Evolutionary conservation across 2,329 filamentous ascomycete species (phyloP), one percentile per base, ranked within the genome.

Genomic region (Gnomoniopsis sp.): DNA sequence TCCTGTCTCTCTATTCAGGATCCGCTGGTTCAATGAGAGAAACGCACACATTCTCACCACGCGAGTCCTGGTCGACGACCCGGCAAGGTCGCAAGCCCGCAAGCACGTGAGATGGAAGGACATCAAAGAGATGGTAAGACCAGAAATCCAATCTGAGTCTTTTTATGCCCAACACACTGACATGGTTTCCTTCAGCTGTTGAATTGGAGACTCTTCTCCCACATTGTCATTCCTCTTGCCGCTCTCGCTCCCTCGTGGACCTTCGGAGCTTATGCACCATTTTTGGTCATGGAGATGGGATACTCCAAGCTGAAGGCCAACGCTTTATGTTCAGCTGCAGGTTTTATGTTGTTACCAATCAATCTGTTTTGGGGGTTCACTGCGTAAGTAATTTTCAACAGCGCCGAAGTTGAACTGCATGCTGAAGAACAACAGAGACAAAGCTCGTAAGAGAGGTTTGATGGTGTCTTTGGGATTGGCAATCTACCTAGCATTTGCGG

Each of bases 221-320:
- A 85, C 53, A 73, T 81, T 6, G 59, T 79, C 19, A 77, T 85
- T 59, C 80, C 81, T 38, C 63, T 81, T 33, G 62, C 71, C 68
- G 81, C 80, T 68, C 75, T 81, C 63, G 69, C 79, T 14, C 77
- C 79, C 19, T 73, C 81, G 64, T 64, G 75, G 67, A 74, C 75
- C 1, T 76, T 81, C 46, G 74, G 80, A 55, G 79, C 81, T 3
- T 84, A 85, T 61, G 76, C 79, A 0, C 82, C 82, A 0, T 77
- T 77, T 6, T 78, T 86, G 49, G 79, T 85, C 58, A 76, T 71
- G 52, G 75, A 74, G 12, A 79, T 85, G 49, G 83, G 82, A 0
- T 85, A 82, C 61, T 69, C 67, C 3, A 66, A 69, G 0, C 74
- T 85, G 3, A 70, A 67, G 0, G 76, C 76, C 49, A 85, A 86